phyloP scores from a whole-genome alignment of 2,329 filamentous ascomycete species.

The Coleophoma crateriformis region DNA sequence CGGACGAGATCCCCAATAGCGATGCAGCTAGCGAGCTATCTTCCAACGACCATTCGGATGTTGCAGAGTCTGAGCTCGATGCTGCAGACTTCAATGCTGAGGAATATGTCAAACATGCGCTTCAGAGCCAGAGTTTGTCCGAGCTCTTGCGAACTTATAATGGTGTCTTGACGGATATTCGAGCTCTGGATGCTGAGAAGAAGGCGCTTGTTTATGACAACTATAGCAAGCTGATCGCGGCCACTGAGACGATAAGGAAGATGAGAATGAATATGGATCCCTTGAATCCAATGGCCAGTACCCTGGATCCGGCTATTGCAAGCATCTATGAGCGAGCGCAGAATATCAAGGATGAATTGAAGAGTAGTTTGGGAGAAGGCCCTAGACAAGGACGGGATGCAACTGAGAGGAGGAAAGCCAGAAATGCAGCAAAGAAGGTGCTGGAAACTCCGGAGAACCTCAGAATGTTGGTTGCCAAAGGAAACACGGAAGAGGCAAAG shows the following conservation, averaged over 20 bases:
- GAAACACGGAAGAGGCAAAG: conserved; percentile 57
- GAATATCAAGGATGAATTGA: conserved; percentile 19
- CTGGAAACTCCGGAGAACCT: conserved; percentile 36
- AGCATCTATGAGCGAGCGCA: conserved; percentile 55
- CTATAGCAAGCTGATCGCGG: conserved; percentile 93
- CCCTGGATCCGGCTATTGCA: conserved; percentile 66
- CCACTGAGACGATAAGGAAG: conserved; percentile 90
- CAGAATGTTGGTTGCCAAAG: conserved; percentile 50
- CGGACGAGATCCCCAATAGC: conserved; percentile 12
- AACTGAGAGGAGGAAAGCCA: conserved; percentile 39
- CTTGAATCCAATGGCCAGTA: conserved; percentile 64
- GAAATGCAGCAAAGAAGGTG: conserved; percentile 16
- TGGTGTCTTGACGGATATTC: conserved; percentile 70
- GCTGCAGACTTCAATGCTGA: conserved; percentile 64
- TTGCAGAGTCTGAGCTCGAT: conserved; percentile 69
- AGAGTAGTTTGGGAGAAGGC: conserved; percentile 24
- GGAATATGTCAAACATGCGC: conserved; percentile 57
- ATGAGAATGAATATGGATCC: conserved; percentile 82
- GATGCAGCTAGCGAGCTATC: conserved; percentile 24
- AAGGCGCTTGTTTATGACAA: conserved; percentile 98
- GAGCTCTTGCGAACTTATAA: conserved; percentile 68
- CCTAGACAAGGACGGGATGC: conserved; percentile 54
- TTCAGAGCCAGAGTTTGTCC: conserved; percentile 58
- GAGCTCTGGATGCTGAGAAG: conserved; percentile 88
- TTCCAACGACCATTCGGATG: conserved; percentile 37